Evolutionary conservation across 2,329 filamentous ascomycete genomes (phyloP), one percentile per base, ranked within the genome.

Genomic region (Calonectria pauciramosa): DNA sequence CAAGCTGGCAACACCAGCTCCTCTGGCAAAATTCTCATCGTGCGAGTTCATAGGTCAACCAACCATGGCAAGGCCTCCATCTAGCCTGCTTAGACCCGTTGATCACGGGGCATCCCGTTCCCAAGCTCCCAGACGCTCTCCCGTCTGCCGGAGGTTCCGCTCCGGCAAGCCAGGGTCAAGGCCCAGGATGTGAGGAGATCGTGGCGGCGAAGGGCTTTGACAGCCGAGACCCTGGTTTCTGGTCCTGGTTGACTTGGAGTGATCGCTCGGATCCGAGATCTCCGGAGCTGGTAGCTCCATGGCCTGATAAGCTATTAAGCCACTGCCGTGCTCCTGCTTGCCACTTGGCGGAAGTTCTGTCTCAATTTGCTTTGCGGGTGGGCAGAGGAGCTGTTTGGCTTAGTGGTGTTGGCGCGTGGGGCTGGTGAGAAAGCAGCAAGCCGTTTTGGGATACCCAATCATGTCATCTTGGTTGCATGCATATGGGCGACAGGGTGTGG

Each of bases 401-500:
- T 5, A 11, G 11, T 30, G 0, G 18, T 7, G 23, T 7, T 18
- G 5, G 54, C 54, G 54, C 54, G 32, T 32, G 54, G 32, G 20
- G 32, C 20, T 59, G 20, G 9, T 23, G n/a, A 47, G 44, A 47
- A 47, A n/a, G 44, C 20, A 59, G 32, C 54, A 36, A 11, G 10
- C 20, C 54, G n/a, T 34, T 59, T 34, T 26, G 32, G 30, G 44
- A 47, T 47, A 47, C 8, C 9, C 23, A 38, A 36, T 34, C 54
- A 36, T 59, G 1, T 23, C 38, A 66, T 36, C 18, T 41, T 66
- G 63, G 63, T 36, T 49, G 30, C 16, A 49, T 49, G 78, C 72
- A 74, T 75, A 68, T 54, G 41, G 41, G 30, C n/a, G 38, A 68
- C 60, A 59, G 51, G 60, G 70, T 44, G 60, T 47, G 18, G 2